A percentile compares a stretch with the other conserved stretches of the same genome.
phyloP scores from a whole-genome alignment of 1,284 basidiomycete genomes.

The Leccinum pseudoinsigne region DNA sequence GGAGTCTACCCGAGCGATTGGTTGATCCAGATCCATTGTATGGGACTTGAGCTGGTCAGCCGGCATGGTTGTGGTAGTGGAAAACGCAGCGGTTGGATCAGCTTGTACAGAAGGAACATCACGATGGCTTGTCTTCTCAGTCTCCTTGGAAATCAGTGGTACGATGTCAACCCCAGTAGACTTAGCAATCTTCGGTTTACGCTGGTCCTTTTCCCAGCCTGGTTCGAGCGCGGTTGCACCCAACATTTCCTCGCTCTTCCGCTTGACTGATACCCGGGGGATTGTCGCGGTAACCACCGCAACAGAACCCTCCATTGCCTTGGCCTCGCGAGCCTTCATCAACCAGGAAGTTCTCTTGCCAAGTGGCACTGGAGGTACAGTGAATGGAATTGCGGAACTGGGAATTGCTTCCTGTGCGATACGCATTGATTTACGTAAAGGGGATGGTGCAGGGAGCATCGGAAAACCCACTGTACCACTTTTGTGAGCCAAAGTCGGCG shows the following conservation, averaged over 20 bases:
- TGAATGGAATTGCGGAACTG: constrained; percentile 33
- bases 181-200: constrained; percentile 51
- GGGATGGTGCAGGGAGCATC: constrained; percentile 61
- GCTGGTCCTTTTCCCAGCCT: constrained; percentile 39
- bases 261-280: constrained; percentile 41
- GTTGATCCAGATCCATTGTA: constrained; percentile 18
- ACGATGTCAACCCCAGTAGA: constrained; percentile 36
- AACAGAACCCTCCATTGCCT: constrained; percentile 54
- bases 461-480: constrained; percentile 46
- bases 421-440: constrained; percentile 66
- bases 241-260: constrained; percentile 66
- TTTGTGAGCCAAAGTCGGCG: constrained; percentile 33
- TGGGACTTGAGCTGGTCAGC: constrained; percentile 8
- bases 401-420: constrained; percentile 46
- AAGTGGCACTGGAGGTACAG: constrained; percentile 43
- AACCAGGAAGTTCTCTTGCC: constrained; percentile 78
- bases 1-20: constrained; percentile 17
- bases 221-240: constrained; percentile 20
- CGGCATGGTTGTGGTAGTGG: not conserved
- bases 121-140: constrained; percentile 7
- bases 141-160: constrained; percentile 30
- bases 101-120: constrained; percentile 8
- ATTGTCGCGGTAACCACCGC: constrained; percentile 8
- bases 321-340: constrained; percentile 71
- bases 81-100: constrained; percentile 2